A percentile compares a stretch with the other conserved stretches of the same genome.
These are phyloP conservation scores for Neophaeococcomyces mojaviensis DNA, from an alignment of 2,329 filamentous ascomycete genomes.

Conservation along the genomic window DNA sequence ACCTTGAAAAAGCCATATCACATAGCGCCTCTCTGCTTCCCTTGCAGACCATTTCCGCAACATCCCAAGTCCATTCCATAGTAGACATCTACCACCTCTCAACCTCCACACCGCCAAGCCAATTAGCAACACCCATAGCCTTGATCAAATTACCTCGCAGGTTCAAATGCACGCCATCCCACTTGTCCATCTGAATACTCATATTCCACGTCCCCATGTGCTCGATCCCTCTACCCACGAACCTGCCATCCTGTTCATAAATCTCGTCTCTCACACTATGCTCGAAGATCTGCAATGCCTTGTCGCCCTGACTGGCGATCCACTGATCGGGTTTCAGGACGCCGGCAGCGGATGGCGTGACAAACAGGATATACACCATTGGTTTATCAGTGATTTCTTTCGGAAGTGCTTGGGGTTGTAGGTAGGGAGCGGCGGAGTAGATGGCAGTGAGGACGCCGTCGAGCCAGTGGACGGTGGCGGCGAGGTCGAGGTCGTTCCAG, in stretches of 20 bases:
- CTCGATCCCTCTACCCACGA: constrained; percentile 30
- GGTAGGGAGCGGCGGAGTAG: constrained; percentile 54
- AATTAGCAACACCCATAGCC: constrained; percentile 45
- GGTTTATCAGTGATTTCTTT: neutral
- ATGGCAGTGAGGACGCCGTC: constrained; percentile 83
- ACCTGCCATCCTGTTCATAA: constrained; percentile 16
- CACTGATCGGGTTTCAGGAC: constrained; percentile 41
- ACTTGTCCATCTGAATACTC: constrained; percentile 42
- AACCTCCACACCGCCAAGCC: constrained; percentile 27
- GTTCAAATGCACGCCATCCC: constrained; percentile 44
- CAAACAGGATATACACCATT: constrained; percentile 23
- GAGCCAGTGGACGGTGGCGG: constrained; percentile 45
- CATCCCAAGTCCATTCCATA: no score
- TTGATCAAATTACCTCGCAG: constrained; percentile 43
- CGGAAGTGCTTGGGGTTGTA: constrained; percentile 3
- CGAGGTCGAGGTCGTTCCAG: constrained; percentile 41
- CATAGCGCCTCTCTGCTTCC: no score
- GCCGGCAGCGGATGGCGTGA: constrained; percentile 43
- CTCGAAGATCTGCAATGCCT: constrained; percentile 41
- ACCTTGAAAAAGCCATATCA: no score
- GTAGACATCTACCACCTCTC: constrained; percentile 18
- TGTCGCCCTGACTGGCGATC: constrained; percentile 42
- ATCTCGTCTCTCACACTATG: constrained; percentile 32
- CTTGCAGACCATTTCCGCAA: no score
- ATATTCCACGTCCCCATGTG: constrained; percentile 46